Evolutionary conservation across 1,284 basidiomycete species (phyloP), one percentile per base, ranked within the genome.

Genomic region (Laetiporus sulphureus): DNA sequence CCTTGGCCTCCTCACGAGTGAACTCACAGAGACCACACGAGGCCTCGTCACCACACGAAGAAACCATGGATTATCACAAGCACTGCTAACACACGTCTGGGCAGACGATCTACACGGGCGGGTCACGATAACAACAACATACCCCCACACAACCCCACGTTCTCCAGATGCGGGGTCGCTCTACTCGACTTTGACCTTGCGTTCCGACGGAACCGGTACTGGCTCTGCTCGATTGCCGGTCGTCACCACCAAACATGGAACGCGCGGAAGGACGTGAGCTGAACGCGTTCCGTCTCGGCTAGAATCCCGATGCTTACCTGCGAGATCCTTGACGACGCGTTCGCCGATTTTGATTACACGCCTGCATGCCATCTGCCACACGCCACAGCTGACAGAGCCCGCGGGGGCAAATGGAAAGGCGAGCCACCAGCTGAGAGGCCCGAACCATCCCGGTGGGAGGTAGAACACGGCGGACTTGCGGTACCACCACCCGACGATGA

Each of bases 321-420:
- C 40, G 21, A 77, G 47, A 37, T 84, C 82, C 57, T 75, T 81
- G 46, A 83, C 77, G 7, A 83, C 69, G 25, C 77, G 72, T 60
- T 88, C 86, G 30, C 76, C 71, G 6, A 83, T 71, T 47, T 75
- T 72, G 47, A 94, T 72, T 15, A 90, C 84, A 40, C 88, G 72
- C 53, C 77, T 79, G 64, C 90, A 92, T 5, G 89, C 84, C 75
- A 93, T 88, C 53, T 90, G 85, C 91, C 92, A 96, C 25, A 90
- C 77, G 1, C 84, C 87, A 32, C 91, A 88, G 51, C 88, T 90
- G 47, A 96, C 83, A 12, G 90, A 85, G 15, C 91, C 91, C 86
- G 56, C 69, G 0, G 89, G 89, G 23, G 89, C 90, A 51, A 87
- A 91, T 38, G 90, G 90, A 46, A 91, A 70, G 5, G 83, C 73